Evolutionary conservation across 202 grass and related monocot species (phyloP).

Genomic region (Bolboschoenoplectus hybrid): DNA sequence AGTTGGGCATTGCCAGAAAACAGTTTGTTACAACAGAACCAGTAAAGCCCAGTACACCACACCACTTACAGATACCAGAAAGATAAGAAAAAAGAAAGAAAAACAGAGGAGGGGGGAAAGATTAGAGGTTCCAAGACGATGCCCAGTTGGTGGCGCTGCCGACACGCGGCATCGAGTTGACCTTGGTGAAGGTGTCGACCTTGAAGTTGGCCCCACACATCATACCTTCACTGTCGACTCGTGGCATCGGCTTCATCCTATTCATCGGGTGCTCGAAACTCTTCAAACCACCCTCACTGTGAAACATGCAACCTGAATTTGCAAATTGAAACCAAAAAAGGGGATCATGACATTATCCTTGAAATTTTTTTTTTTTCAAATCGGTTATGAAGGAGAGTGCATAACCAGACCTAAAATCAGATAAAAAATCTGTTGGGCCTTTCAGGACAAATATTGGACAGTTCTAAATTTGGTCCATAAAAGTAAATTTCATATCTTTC

Average conservation of each 20-base stretch:
- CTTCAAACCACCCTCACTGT: conserved; percentile 87
- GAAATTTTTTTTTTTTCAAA: neutral
- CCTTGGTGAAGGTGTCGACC: conserved; percentile 78
- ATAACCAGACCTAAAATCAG: neutral
- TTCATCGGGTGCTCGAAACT: conserved; percentile 99
- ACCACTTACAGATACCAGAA: neutral
- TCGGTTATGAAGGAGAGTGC: neutral
- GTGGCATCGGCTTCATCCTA: conserved; percentile 72
- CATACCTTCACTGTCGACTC: conserved; percentile 88
- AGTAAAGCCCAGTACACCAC: conserved; percentile 26
- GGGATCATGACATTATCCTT: neutral
- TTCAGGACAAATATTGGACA: neutral
- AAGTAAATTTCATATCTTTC: neutral
- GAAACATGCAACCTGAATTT: conserved; percentile 89
- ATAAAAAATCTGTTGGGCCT: neutral
- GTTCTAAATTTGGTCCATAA: neutral
- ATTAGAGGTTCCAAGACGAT: conserved; percentile 43
- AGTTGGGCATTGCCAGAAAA: neutral
- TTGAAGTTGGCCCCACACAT: conserved; percentile 97
- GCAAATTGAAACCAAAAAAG: neutral
- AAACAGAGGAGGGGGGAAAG: neutral
- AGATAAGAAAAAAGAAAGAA: neutral
- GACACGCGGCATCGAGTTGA: conserved; percentile 88
- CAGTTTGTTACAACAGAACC: neutral
- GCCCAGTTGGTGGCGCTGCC: conserved; percentile 89